phyloP scores from a whole-genome alignment of 75 land plant genomes.

The Azolla pinnata region DNA sequence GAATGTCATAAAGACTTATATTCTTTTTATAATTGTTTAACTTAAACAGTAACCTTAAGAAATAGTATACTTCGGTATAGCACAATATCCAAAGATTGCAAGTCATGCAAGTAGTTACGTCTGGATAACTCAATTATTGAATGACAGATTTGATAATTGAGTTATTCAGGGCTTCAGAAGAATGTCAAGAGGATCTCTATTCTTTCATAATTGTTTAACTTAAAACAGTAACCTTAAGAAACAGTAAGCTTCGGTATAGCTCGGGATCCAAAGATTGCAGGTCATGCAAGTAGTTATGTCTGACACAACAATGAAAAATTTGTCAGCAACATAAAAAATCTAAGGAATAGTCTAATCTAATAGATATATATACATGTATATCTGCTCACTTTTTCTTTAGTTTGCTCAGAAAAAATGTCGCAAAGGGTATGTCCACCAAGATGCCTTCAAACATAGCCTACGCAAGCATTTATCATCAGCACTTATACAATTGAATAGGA shows the following conservation, averaged over 20 bases:
- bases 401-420: constrained; percentile 92
- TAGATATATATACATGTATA: not conserved
- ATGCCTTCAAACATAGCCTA: constrained; percentile 99
- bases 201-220: no score
- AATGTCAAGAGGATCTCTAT: no score
- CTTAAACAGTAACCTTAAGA: no score
- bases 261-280: constrained; percentile 93
- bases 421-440: constrained; percentile 91
- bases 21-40: no score
- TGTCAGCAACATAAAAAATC: not conserved
- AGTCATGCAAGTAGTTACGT: constrained; percentile 79
- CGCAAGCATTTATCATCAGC: constrained; percentile 1
- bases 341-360: not conserved
- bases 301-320: no score
- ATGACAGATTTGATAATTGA: no score
- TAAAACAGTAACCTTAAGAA: constrained; percentile 92
- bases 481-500: no score
- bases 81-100: constrained; percentile 91
- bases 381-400: constrained; percentile 76
- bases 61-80: constrained; percentile 73
- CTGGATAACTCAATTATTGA: no score
- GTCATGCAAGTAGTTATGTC: constrained; percentile 83
- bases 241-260: constrained; percentile 71
- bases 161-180: no score
- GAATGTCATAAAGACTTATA: no score